Evolutionary conservation across 2,329 filamentous ascomycete species (phyloP), one percentile per base, ranked within the genome.

Genomic region (Cordyceps tenuipes): DNA sequence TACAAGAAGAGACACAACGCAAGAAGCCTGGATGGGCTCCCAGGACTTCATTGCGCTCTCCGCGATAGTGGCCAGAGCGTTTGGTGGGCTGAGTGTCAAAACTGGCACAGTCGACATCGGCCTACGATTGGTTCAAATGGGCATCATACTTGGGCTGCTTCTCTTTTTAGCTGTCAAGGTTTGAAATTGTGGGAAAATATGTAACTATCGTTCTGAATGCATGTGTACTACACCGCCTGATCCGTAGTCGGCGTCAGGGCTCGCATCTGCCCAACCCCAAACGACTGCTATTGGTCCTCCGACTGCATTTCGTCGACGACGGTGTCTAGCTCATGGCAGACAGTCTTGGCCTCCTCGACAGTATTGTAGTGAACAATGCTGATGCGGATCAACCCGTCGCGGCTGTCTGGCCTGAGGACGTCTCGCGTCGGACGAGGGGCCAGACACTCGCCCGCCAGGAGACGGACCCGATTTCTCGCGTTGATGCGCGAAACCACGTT

Each of bases 401-500:
- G 26, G 41, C 31, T 46, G 13, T 55, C 41, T 6, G 52, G 52
- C 12, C 19, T 41, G 15, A 55, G 52, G 8, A 55, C 52, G 41
- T 55, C 34, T 34, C 52, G 29, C 10, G 48, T 50, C 48, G 48
- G 48, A 3, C 48, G 48, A 5, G 48, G 48, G 10, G 52, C 52
- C 17, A 54, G 52, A 9, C 52, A 54, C 15, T 54, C 52, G 2
- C 52, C 52, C 15, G 52, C 41, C 1, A 43, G 9, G n/a, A 54
- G 15, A 34, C 36, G 36, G 29, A 44, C 26, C 2, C n/a, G 52
- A 26, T 44, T 41, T 26, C 41, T 41, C 12, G 52, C 9, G 6
- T 26, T 58, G 57, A 47, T 63, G 17, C n/a, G 48, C 8, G 48
- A 62, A 7, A 55, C 55, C 17, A 56, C 57, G 6, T 44, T 23